Percentiles rank a stretch among this genome's conserved stretches.
phyloP scores from a whole-genome alignment of 257 asterid species.

The Lycium ferocissimum region DNA sequence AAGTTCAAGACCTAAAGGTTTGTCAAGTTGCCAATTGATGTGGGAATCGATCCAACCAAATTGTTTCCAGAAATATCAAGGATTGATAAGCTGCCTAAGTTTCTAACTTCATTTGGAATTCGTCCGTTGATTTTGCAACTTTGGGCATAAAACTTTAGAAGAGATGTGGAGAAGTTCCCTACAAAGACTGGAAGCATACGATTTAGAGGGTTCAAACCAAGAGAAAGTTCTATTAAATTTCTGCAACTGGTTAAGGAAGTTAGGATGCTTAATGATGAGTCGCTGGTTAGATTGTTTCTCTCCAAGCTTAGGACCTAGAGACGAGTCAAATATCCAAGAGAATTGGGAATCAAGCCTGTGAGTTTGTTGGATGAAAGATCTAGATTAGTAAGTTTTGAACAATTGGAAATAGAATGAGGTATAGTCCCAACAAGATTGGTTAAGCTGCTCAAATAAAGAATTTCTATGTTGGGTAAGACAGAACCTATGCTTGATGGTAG shows the following conservation, averaged over 20 bases:
- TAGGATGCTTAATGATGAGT: background rate
- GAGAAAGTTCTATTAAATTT: background rate
- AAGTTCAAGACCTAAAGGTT: background rate
- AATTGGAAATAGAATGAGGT: background rate
- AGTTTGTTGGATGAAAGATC: background rate
- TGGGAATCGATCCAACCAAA: background rate
- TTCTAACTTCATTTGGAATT: conserved; percentile 15
- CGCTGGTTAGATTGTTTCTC: background rate
- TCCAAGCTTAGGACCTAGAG: background rate
- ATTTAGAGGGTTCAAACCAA: background rate
- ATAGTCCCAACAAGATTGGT: background rate
- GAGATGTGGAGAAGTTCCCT: background rate
- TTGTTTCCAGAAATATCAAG: background rate
- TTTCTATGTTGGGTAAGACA: too few species aligned
- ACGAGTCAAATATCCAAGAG: background rate
- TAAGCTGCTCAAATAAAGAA: too few species aligned
- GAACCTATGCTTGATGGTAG: too few species aligned
- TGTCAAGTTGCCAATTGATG: background rate
- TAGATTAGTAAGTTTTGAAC: conserved; percentile 29
- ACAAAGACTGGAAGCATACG: background rate
- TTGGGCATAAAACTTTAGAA: fast-evolving
- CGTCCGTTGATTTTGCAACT: background rate
- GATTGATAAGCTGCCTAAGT: background rate
- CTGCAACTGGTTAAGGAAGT: background rate
- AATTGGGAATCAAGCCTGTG: background rate